Base-by-base conservation (phyloP, 2,329 filamentous ascomycete genomes). In the Sporothrix humicola region DNA sequence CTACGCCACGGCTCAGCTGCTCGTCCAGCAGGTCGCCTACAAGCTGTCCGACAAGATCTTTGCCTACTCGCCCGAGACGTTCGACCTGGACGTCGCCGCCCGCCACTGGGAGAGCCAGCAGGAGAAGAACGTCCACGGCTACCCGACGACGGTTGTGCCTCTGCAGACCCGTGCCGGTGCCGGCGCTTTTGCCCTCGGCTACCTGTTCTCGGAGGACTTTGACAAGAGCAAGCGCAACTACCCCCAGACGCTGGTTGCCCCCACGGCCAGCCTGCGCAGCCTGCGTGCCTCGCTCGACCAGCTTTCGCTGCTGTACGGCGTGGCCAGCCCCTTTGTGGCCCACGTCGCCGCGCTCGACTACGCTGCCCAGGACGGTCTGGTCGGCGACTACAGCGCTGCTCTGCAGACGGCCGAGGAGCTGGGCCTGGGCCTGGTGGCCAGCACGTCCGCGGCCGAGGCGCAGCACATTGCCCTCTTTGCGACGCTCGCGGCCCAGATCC, bases 201-300 rank as follows among this genome's bases (percentile, higher is more conserved):
- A 99, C 84, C 93, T 98, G 81, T 99, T 98, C 87, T 98, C 95
- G 75, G 93, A 94, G 79, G 96, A 99, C 83, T 98, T 97, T 79
- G 95, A 98, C 81, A 83, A 97, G 79, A 90, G 89, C 85, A 98
- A 96, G 87, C 91, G 95, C 77, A 91, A 96, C 80, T 91, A 98
- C 74, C 95, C 96, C 2, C 96, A 99, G 87, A 91, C 93, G 17
- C 90, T 99, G 76, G 84, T 99, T 76, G 95, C 94, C 10, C 93
- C 94, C 2, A 95, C 94, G 0, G 90, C 93, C 63, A 95, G 91
- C 77, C 85, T 99, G 77, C 89, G 90, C 74, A 91, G 92, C 80
- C 87, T 99, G 79, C 92, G 94, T 58, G 85, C 91, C n/a, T 89
- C 93, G 42, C 87, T 99, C 68, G 95, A 98, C 82, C 95, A 98